Base-by-base conservation (phyloP, 768 basidiomycete species). In the Cyathus striatus region DNA sequence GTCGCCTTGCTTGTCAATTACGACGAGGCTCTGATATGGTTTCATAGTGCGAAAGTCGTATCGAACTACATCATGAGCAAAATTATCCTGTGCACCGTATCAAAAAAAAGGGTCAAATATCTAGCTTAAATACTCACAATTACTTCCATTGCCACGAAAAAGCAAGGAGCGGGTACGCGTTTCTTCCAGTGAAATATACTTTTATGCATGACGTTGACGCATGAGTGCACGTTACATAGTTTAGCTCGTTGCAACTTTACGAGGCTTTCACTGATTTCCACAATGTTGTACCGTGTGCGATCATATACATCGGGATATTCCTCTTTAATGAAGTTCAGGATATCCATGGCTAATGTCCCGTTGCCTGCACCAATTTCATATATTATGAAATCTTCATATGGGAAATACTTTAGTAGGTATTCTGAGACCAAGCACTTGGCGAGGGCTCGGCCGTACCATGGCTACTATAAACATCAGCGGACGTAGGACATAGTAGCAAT, bases 361-460 rank as follows among this genome's bases (percentile, higher is more conserved):
- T 99, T 99, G 32, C 96, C 96, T 2, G 93, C 96, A 25, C 96
- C 96, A 53, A 99, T 86, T 63, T 99, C 96, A 69, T 97, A 98
- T 41, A 99, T 83, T 49, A 89, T 79, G 50, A 98, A 83, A 61
- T 96, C 93, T 64, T 96, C 86, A 58, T 97, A 95, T 1, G 95
- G 95, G 62, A 90, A 98, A 59, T 92, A 87, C 58, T 93, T 92
- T 49, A 93, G 76, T 55, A 96, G 79, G 64, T 99, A 97, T 52
- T 94, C 88, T 1, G 88, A 83, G 17, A 90, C 83, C 23, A 98
- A 76, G 56, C 90, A 95, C 44, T 83, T 81, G 7, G 87, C 90
- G 40, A 98, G 80, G 32, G 93, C 86, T 58, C 83, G 84, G 20
- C 92, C 95, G 56, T 95, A 99, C 77, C 86, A 90, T 9, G 95